A percentile compares a stretch with the other conserved stretches of the same genome.
Conservation (phyloP, 1,284 basidiomycete genomes). For the Boletus albobrunnescens region DNA sequence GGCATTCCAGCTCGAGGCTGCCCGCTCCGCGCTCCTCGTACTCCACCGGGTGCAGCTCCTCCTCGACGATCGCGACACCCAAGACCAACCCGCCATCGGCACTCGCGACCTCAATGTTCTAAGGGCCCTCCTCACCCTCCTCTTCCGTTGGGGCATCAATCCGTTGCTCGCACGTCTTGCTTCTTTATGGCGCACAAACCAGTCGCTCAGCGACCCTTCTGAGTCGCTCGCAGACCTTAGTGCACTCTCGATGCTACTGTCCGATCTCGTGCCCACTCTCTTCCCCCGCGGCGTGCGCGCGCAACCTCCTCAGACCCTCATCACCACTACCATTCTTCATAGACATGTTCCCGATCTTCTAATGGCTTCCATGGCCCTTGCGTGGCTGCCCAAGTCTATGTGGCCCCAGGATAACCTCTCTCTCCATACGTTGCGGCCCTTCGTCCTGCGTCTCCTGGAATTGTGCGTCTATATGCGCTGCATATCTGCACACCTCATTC, state of each 20-base stretch:
- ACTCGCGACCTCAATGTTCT: constrained; percentile 61
- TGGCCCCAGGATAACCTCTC: constrained; percentile 40
- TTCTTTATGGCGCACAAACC: constrained; percentile 41
- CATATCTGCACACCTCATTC: constrained; percentile 8
- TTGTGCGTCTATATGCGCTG: constrained; percentile 43
- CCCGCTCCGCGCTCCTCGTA: constrained; percentile 51
- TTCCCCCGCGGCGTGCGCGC: constrained; percentile 49
- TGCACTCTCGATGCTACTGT: constrained; percentile 39
- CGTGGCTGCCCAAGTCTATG: constrained; percentile 62
- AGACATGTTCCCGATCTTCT: constrained; percentile 57
- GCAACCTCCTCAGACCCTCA: constrained; percentile 49
- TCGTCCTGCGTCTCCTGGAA: constrained; percentile 53
- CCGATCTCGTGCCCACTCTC: constrained; percentile 45
- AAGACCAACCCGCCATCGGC: constrained; percentile 45
- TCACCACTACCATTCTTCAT: constrained; percentile 58
- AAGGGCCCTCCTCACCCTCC: constrained; percentile 59
- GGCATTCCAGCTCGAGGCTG: constrained; percentile 50
- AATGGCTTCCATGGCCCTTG: constrained; percentile 54
- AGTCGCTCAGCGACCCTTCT: background rate
- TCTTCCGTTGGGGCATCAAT: constrained; percentile 67
- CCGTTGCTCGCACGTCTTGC: constrained; percentile 45
- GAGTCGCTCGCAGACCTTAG: constrained; percentile 41
- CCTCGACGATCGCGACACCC: constrained; percentile 29
- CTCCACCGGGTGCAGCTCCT: constrained; percentile 50
- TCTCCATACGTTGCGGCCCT: constrained; percentile 40